A percentile compares a stretch with the other conserved stretches of the same genome.
phyloP scores from a whole-genome alignment of 192 early-diverging fungal genomes.

The Coemansia sp. region DNA sequence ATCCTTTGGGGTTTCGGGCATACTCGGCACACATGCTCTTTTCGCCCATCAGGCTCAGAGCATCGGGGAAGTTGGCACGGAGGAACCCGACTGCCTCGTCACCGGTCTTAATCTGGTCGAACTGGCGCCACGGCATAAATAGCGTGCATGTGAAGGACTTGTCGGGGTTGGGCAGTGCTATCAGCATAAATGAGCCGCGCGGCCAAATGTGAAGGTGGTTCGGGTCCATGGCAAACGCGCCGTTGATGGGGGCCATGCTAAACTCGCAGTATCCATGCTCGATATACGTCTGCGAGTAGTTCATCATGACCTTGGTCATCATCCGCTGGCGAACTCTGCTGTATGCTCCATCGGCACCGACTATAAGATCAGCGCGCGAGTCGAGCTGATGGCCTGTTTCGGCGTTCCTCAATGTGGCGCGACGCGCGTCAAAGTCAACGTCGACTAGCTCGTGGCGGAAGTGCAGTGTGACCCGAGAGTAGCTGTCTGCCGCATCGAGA shows the following conservation, averaged over 20 bases:
- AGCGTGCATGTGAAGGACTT: conserved; percentile 94
- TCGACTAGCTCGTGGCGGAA: conserved; percentile 73
- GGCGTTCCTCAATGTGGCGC: conserved; percentile 29
- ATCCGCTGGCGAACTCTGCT: conserved; percentile 78
- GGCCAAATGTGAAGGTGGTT: conserved; percentile 99
- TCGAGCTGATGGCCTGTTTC: conserved; percentile 44
- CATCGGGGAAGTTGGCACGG: conserved; percentile 72
- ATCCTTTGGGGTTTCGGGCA: conserved; percentile 81
- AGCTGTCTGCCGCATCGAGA: conserved; percentile 70
- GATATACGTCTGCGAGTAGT: conserved; percentile 89
- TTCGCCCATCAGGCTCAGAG: conserved; percentile 75
- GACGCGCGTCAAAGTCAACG: conserved; percentile 74
- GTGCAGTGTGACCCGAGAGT: conserved; percentile 68
- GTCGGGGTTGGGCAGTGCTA: conserved; percentile 94
- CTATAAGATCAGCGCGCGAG: conserved; percentile 71
- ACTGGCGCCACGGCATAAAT: conserved; percentile 91
- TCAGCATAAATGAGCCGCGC: conserved; percentile 94
- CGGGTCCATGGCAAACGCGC: conserved; percentile 81
- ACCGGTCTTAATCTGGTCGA: conserved; percentile 68
- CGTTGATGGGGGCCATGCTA: conserved; percentile 71
- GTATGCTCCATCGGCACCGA: conserved; percentile 90
- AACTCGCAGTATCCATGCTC: conserved; percentile 92
- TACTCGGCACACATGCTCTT: conserved; percentile 74
- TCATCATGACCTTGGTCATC: conserved; percentile 77
- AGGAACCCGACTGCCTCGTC: conserved; percentile 72